Conservation (phyloP, 2,329 filamentous ascomycete genomes). For the Cercospora beticola region DNA sequence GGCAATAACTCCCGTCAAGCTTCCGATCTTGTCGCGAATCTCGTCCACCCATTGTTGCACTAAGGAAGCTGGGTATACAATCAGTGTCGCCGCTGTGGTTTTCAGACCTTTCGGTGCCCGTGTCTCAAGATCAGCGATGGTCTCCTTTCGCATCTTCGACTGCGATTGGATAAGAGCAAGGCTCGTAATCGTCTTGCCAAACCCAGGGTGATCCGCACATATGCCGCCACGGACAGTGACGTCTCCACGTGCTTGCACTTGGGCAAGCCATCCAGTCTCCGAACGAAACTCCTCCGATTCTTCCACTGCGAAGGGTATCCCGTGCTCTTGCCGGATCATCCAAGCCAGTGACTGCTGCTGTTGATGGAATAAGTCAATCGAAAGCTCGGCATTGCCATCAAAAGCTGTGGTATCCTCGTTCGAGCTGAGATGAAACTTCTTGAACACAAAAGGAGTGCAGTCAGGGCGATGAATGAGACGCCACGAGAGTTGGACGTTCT, state of each 20-base stretch:
- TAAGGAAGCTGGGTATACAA: constrained; percentile 58
- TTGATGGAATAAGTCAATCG: constrained; percentile 48
- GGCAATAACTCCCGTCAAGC: constrained; percentile 42
- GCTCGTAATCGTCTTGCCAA: constrained; percentile 64
- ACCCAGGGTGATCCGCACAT: constrained; percentile 64
- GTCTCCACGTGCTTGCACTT: constrained; percentile 51
- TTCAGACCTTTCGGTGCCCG: constrained; percentile 37
- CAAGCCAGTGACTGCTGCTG: constrained; percentile 59
- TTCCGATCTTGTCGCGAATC: constrained; percentile 48
- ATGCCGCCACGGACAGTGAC: constrained; percentile 57
- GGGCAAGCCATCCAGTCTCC: constrained; percentile 53
- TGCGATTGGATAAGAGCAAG: constrained; percentile 57
- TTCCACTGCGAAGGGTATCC: constrained; percentile 50
- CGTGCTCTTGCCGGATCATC: constrained; percentile 58
- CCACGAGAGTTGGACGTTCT: constrained; percentile 13
- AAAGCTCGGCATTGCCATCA: constrained; percentile 32
- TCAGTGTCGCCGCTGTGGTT: constrained; percentile 57
- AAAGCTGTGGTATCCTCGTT: constrained; percentile 10
- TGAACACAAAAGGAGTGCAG: constrained; percentile 9
- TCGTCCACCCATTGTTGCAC: constrained; percentile 60
- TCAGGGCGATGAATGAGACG: constrained; percentile 30
- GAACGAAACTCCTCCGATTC: constrained; percentile 54
- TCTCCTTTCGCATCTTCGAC: constrained; percentile 30
- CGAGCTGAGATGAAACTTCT: constrained; percentile 27
- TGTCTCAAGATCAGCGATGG: constrained; percentile 12